A percentile compares a stretch with the other conserved stretches of the same genome.
phyloP scores from a whole-genome alignment of 1,284 basidiomycete genomes.

The Trichosporon coremiiforme region DNA sequence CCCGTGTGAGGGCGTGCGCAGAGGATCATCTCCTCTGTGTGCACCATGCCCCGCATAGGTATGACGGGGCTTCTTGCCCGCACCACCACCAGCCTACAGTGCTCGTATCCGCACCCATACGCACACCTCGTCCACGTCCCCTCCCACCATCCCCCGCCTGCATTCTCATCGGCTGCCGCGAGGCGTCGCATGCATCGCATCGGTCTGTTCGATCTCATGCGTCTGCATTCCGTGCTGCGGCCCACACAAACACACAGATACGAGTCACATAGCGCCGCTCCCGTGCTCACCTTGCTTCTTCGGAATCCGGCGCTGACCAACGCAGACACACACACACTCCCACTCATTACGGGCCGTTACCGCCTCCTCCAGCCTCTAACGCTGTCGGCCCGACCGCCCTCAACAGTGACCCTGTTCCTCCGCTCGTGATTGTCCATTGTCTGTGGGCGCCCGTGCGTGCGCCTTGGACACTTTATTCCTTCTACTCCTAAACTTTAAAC shows the following conservation, averaged over 20 bases:
- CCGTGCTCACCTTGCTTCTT: constrained; percentile 10
- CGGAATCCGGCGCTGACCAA: constrained; percentile 4
- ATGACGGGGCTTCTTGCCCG: background rate
- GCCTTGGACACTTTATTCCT: constrained; percentile 8
- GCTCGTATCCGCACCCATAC: background rate
- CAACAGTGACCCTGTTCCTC: background rate
- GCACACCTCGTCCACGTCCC: background rate
- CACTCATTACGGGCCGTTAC: background rate
- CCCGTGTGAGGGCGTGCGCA: background rate
- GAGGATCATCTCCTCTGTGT: background rate
- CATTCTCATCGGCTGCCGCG: background rate
- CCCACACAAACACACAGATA: background rate
- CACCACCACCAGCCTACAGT: background rate
- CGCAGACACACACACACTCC: background rate
- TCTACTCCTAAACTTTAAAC: constrained; percentile 14
- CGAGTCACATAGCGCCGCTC: constrained; percentile 10
- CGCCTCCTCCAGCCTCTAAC: constrained; percentile 3
- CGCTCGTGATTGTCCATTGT: constrained; percentile 8
- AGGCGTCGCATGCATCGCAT: background rate
- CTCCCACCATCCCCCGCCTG: background rate
- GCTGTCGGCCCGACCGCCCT: background rate
- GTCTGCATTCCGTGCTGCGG: background rate
- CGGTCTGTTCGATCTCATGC: background rate
- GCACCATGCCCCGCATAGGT: background rate
- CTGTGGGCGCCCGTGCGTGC: constrained; percentile 14